These are phyloP conservation scores for Spencermartinsiella europaea DNA, from an alignment of 805 yeast species.

Conservation along the genomic window DNA sequence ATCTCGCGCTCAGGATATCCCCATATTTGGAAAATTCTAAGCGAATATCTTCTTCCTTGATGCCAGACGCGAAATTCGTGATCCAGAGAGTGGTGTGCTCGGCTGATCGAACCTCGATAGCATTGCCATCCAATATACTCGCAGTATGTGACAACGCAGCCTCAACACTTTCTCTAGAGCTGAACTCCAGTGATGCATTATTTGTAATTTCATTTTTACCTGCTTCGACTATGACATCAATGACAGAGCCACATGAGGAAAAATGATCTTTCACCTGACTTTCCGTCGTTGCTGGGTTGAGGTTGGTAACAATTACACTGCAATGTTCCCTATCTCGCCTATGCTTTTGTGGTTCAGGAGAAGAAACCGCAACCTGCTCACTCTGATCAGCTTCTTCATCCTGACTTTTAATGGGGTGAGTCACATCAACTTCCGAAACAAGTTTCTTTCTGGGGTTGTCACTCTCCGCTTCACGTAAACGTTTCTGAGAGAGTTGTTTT, in stretches of 20 bases:
- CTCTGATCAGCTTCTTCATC: not conserved
- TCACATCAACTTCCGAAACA: not conserved
- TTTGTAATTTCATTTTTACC: constrained; percentile 11
- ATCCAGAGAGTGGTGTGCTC: constrained; percentile 59
- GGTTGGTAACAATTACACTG: constrained; percentile 48
- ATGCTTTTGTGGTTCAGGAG: constrained; percentile 4
- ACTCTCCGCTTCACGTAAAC: not conserved
- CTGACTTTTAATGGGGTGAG: too few relatives aligned
- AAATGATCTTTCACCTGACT: constrained; percentile 42
- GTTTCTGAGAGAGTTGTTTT: not conserved
- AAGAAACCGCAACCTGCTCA: not conserved
- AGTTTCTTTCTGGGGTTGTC: not conserved
- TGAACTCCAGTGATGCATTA: constrained; percentile 57
- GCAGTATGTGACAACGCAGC: constrained; percentile 57
- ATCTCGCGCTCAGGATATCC: constrained; percentile 45
- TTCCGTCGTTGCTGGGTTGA: constrained; percentile 41
- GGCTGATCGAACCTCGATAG: constrained; percentile 43
- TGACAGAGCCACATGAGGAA: constrained; percentile 55
- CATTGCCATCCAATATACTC: constrained; percentile 41
- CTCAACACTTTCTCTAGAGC: constrained; percentile 41
- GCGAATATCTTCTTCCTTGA: constrained; percentile 36
- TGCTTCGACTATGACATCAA: constrained; percentile 30
- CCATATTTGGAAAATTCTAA: constrained; percentile 40
- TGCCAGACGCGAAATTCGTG: constrained; percentile 64
- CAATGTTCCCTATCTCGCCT: constrained; percentile 54